Base-by-base conservation (phyloP, 129 eudicot species). In the Apium graveolens region DNA sequence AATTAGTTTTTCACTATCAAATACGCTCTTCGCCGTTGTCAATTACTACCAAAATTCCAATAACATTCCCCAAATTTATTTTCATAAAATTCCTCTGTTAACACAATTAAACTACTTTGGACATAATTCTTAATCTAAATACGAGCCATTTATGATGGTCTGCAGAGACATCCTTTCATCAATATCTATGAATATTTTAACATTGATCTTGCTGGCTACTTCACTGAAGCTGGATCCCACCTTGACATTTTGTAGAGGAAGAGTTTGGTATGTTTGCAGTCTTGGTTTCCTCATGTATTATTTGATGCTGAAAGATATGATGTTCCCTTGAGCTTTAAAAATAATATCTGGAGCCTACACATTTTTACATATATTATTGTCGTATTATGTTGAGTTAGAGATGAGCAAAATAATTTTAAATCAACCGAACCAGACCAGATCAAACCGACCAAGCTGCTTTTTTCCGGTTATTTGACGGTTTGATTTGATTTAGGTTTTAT, bases 101-200 rank as follows among this genome's bases (percentile, higher is more conserved):
- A n/a, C n/a, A n/a, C n/a, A n/a, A n/a, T n/a, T n/a, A n/a, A 73
- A 44, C 43, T 73, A 53, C 26, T 60, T 70, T 9, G n/a, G n/a
- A n/a, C n/a, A 7, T 27, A 14, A n/a, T 31, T 39, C 21, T 65
- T 65, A 12, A 31, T 29, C 37, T 65, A 0, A 65, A 65, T 3
- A 13, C 16, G 21, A 27, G 4, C 76, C 43, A 51, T 74, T 70
- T 48, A 48, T 85, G 44, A 70, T 84, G 79, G 46, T 77, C 76
- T 78, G 43, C 91, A 93, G 98, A 83, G 76, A 13, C 97, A 93
- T 81, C 98, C 98, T 76, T 93, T 93, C 88, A 89, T 93, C 84
- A 93, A 81, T 74, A 86, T 86, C 93, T 91, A 79, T 75, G 96
- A 88, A 6, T 78, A 85, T 84, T 70, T 84, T 72, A 83, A 87